Evolutionary conservation across 805 yeast species (phyloP), one percentile per base, ranked within the genome.

Genomic region (Nakazawaea pomicola): DNA sequence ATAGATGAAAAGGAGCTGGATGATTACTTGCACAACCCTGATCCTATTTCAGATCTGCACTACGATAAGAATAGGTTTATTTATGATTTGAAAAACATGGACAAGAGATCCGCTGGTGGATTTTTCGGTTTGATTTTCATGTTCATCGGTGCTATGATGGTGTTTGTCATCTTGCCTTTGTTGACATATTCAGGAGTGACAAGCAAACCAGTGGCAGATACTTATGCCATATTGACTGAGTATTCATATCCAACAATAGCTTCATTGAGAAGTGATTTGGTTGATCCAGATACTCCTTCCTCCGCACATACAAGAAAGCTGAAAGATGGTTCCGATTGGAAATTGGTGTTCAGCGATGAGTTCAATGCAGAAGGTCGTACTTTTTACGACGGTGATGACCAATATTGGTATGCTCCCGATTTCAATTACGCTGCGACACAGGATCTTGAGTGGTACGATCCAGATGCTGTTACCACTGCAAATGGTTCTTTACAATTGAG

Each of bases 21-120:
- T 63, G 96, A 87, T 58, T 86, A 83, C 54, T 58, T 87, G 50
- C 95, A 87, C 61, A 87, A 87, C 60, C 95, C 95, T 4, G 93
- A 86, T 57, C 93, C 93, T 4, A 78, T 84, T 24, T 81, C 76
- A 39, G 96, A 87, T 54, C 91, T 90, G 20, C 74, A 78, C 46
- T 74, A 78, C 50, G 89, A 83, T 52, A 77, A 72, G 45, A 72
- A 75, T 51, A 62, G 82, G 47, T 75, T 80, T 50, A 47, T 62
- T 33, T 54, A 74, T 38, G 86, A 80, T 57, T 60, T 80, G 47
- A 78, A 74, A 56, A 56, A 70, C 51, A 67, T 78, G 74, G 83
- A 77, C 54, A 70, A 58, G 50, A 65, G 75, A 48, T 73, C 83
- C 0, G 54, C 67, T n/a, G 73, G 76, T 46, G 85, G 85, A 2